Base-by-base conservation (phyloP, 331 rosid genomes). In the Cydonia oblonga region DNA sequence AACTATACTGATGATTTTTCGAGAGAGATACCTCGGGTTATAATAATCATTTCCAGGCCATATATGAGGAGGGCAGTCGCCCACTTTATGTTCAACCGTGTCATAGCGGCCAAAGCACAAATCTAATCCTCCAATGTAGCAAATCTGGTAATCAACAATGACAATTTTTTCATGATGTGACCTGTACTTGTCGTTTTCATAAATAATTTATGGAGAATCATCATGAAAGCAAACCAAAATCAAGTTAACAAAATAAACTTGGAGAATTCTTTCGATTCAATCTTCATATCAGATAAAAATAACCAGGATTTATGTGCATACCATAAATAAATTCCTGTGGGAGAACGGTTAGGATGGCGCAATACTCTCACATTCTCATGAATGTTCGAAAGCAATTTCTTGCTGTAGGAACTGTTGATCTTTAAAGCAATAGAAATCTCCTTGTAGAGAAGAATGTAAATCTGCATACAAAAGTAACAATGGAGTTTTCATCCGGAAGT, bases 81-180 rank as follows among this genome's bases (percentile, higher is more conserved):
- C 76, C 52, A 84, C 79, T 81, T 81, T 78, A 71, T 81, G 87
- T 46, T 84, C 87, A 68, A 42, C 66, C 1, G 83, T 84, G 71
- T 84, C 83, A 64, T 71, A 81, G 4, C 83, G 83, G 63, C 87
- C 87, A 57, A 84, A 84, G 76, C 87, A 84, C 68, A 84, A 70
- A 72, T 84, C 87, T 54, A 81, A 58, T 32, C 83, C 85, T 44
- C 87, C 87, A 56, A 84, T 71, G 73, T 74, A 84, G 79, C 87
- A 77, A 32, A 81, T 78, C 25, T 67, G 81, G 74, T 81, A 74
- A 81, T 84, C 87, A 75, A 84, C 75, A 22, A 84, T 75, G 40
- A 84, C 83, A 56, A 84, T 79, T 80, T 84, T 84, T 71, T 81
- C 87, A 52, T 84, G 87, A 73, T 84, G 87, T 64, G 85, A 84